Evolutionary conservation across 805 yeast genomes (phyloP).

Genomic region (Kodamaea leandrae): DNA sequence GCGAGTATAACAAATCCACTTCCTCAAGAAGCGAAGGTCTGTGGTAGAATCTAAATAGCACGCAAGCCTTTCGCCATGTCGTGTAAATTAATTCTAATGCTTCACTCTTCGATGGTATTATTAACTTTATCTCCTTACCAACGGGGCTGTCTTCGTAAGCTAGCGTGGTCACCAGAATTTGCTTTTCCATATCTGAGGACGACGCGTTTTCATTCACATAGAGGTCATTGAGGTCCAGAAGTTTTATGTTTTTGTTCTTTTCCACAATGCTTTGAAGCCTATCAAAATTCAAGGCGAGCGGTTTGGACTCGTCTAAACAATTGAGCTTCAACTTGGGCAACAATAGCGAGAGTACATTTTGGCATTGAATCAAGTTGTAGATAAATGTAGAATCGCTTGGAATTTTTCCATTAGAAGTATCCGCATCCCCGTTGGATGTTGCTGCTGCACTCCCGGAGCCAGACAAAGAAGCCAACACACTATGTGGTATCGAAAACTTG

Average conservation of each 20-base stretch:
- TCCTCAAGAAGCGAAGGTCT: conserved; percentile 76
- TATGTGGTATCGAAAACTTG: conserved; percentile 6
- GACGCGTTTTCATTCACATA: conserved; percentile 5
- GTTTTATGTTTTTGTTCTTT: conserved; percentile 23
- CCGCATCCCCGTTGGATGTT: not conserved
- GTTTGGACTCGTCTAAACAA: conserved; percentile 28
- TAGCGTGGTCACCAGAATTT: not conserved
- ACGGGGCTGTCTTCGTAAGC: conserved; percentile 22
- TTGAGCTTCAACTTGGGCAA: conserved; percentile 37
- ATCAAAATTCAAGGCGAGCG: conserved; percentile 30
- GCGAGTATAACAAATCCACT: conserved; percentile 69
- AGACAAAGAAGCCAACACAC: conserved; percentile 7
- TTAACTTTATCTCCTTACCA: conserved; percentile 54
- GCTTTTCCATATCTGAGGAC: not conserved
- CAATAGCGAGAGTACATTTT: conserved; percentile 32
- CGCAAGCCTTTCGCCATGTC: conserved; percentile 86
- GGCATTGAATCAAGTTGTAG: conserved; percentile 27
- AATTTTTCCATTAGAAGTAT: not conserved
- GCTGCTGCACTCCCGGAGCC: not conserved
- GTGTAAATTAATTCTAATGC: conserved; percentile 70
- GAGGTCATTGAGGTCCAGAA: conserved; percentile 19
- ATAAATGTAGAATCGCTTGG: conserved; percentile 9
- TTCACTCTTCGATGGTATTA: conserved; percentile 71
- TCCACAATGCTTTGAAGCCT: conserved; percentile 30
- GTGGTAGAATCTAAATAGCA: conserved; percentile 80